Percentiles rank a stretch among this genome's conserved stretches.
Conservation (phyloP, 2,329 filamentous ascomycete species). For the Aspergillus fructus region DNA sequence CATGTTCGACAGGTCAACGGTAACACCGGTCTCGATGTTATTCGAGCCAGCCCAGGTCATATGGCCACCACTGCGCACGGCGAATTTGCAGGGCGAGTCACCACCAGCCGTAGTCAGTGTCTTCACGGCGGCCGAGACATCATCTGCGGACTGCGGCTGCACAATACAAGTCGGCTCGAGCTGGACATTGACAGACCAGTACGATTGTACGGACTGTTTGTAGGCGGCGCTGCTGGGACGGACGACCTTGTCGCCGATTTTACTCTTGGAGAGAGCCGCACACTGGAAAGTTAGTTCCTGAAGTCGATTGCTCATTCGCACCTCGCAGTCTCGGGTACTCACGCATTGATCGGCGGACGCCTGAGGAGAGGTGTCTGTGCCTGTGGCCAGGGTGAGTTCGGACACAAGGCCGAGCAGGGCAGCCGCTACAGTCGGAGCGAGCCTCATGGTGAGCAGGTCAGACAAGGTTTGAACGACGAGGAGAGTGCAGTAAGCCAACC, state of each 20-base stretch:
- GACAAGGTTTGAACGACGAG: background rate
- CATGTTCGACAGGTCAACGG: conserved; percentile 38
- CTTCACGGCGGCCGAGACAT: conserved; percentile 24
- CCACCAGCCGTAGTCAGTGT: conserved; percentile 10
- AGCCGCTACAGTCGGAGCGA: conserved; percentile 1
- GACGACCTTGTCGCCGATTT: conserved; percentile 17
- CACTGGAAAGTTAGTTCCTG: conserved; percentile 1
- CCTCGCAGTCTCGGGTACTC: background rate
- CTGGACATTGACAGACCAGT: conserved; percentile 25
- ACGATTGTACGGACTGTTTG: conserved; percentile 19
- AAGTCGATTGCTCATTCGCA: background rate
- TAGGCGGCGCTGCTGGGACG: conserved; percentile 19
- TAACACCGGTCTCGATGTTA: conserved; percentile 44
- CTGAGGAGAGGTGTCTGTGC: background rate
- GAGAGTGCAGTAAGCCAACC: background rate
- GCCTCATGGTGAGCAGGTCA: background rate
- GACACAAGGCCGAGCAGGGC: conserved; percentile 2
- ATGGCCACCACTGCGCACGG: conserved; percentile 47
- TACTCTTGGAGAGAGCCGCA: conserved; percentile 4
- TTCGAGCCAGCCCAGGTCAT: conserved; percentile 40
- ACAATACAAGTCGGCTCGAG: conserved; percentile 25
- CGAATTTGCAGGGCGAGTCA: conserved; percentile 19
- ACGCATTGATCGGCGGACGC: conserved; percentile 1
- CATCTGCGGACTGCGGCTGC: conserved; percentile 20
- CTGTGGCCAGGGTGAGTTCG: background rate